These are phyloP conservation scores for Aegilops longissima DNA, from an alignment of 176 grass and related monocot species.

Conservation along the genomic window DNA sequence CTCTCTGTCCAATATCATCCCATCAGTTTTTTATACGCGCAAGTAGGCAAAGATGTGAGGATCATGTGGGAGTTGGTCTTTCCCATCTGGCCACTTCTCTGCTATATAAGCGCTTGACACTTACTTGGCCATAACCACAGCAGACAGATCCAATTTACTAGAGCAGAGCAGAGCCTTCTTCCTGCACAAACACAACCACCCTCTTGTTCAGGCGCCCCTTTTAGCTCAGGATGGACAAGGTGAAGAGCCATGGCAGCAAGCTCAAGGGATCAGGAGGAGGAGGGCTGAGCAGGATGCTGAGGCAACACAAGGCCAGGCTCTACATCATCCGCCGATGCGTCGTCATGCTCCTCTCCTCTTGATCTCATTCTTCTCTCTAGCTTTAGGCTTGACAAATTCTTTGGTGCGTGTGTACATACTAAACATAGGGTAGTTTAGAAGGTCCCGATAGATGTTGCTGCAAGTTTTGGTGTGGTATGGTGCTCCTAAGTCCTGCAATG, in stretches of 20 bases:
- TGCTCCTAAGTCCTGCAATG: constrained; percentile 44
- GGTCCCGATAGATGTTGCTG: constrained; percentile 4
- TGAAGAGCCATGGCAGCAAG: not conserved
- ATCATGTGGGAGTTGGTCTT: not conserved
- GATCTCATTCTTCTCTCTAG: constrained; percentile 13
- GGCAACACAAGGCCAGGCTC: constrained; percentile 59
- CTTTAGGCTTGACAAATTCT: constrained; percentile 19
- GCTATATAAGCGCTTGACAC: constrained; percentile 38
- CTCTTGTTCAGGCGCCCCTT: not conserved
- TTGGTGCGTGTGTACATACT: not conserved
- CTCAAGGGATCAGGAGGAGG: not conserved
- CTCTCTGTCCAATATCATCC: not conserved
- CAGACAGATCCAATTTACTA: constrained; percentile 13
- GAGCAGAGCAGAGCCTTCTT: not conserved
- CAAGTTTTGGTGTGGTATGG: not conserved
- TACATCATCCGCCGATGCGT: constrained; percentile 59
- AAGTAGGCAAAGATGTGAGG: constrained; percentile 18
- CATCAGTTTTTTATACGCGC: constrained; percentile 17
- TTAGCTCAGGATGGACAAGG: not conserved
- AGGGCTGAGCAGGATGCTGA: constrained; percentile 51
- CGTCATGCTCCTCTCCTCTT: constrained; percentile 59
- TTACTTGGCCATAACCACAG: constrained; percentile 27
- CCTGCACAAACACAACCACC: not conserved
- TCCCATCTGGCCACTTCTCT: not conserved
- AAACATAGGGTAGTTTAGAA: constrained; percentile 31